Percentiles rank a stretch among this genome's conserved stretches.
These are phyloP conservation scores for Talaromyces funiculosus DNA, from an alignment of 2,329 filamentous ascomycete species.

Conservation along the genomic window DNA sequence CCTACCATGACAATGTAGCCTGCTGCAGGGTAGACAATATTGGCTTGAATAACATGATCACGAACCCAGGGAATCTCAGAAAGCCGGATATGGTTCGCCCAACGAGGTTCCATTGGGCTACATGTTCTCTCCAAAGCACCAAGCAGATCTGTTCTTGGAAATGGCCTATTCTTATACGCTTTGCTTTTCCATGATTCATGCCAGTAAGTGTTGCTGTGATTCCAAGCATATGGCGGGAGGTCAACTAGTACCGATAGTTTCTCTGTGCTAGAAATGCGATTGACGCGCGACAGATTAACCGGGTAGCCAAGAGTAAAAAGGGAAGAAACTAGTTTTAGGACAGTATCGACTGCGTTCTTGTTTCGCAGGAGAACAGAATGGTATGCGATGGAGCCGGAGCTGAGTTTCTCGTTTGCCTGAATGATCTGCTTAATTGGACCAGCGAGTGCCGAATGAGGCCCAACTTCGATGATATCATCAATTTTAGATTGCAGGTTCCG, in stretches of 20 bases:
- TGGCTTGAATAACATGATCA: conserved; percentile 19
- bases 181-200: conserved; percentile 8
- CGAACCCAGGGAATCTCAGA: conserved; percentile 22
- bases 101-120: conserved; percentile 17
- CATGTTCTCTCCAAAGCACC: conserved; percentile 5
- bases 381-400: not conserved
- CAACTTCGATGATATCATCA: conserved; percentile 23
- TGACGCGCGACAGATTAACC: conserved; percentile 21
- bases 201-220: conserved; percentile 15
- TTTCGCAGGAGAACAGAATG: conserved; percentile 25
- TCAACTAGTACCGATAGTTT: conserved; percentile 3
- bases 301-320: conserved; percentile 19
- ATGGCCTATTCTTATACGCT: conserved; percentile 12
- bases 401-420: not conserved
- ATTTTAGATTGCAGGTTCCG: not conserved
- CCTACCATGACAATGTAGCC: conserved; percentile 21
- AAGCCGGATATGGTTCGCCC: conserved; percentile 18
- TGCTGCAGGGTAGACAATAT: conserved; percentile 27
- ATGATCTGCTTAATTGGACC: conserved; percentile 23
- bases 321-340: conserved; percentile 15
- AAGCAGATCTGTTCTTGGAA: conserved; percentile 16
- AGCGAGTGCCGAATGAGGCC: conserved; percentile 26
- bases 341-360: conserved; percentile 25
- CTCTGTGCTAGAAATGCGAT: conserved; percentile 2
- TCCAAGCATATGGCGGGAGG: conserved; percentile 15